These are phyloP conservation scores for Saccharomycopsis guyanensis DNA, from an alignment of 805 yeast genomes.

Conservation along the genomic window DNA sequence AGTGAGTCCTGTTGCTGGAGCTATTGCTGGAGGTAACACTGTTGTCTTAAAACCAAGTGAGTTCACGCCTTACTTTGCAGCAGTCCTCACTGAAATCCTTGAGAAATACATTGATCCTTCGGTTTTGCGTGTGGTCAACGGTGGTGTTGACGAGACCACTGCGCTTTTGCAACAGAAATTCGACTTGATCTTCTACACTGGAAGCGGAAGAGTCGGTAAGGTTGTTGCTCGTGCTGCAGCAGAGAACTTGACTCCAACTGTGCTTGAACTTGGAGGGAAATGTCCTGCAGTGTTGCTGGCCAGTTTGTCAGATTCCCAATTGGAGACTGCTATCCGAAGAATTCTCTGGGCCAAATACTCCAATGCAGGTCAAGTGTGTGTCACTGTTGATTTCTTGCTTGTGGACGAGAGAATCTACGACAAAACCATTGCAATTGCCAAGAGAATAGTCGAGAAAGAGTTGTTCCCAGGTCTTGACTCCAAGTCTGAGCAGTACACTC, in stretches of 20 bases:
- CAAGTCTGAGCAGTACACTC: conserved; percentile 37
- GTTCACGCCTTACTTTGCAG: conserved; percentile 53
- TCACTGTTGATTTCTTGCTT: conserved; percentile 76
- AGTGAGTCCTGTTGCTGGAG: conserved; percentile 63
- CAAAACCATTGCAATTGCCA: conserved; percentile 38
- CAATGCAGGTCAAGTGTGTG: conserved; percentile 88
- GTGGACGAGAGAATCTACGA: conserved; percentile 54
- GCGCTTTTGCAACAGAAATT: conserved; percentile 53
- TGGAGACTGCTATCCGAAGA: conserved; percentile 44
- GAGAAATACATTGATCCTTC: conserved; percentile 45
- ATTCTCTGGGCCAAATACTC: conserved; percentile 69
- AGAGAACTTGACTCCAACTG: conserved; percentile 70
- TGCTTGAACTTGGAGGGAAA: conserved; percentile 88
- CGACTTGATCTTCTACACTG: conserved; percentile 84
- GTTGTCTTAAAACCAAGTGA: conserved; percentile 77
- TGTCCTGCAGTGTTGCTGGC: conserved; percentile 65
- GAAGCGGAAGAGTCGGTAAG: conserved; percentile 67
- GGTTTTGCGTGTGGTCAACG: conserved; percentile 54
- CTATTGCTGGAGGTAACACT: conserved; percentile 79
- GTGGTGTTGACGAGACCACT: conserved; percentile 40
- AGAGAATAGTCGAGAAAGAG: conserved; percentile 34
- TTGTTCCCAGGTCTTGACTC: conserved; percentile 37
- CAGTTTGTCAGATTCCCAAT: conserved; percentile 26
- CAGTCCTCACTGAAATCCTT: conserved; percentile 49
- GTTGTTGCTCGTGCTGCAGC: conserved; percentile 77